A percentile compares a stretch with the other conserved stretches of the same genome.
Evolutionary conservation across 1,139 yeast species (phyloP).

Genomic region (Blastobotrys arbuscula): DNA sequence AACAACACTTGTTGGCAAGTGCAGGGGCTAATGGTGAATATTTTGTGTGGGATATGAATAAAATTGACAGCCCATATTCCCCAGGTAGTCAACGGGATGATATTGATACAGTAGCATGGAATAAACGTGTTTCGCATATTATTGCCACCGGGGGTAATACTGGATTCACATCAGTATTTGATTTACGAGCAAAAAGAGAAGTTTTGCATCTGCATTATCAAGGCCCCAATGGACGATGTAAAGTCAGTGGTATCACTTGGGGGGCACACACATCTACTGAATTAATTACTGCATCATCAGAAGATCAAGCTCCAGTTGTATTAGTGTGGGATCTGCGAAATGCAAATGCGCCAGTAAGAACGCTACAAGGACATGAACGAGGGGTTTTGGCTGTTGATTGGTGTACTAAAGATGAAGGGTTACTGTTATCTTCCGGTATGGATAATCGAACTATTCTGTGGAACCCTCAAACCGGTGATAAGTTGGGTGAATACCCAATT

Average conservation of each 20-base stretch:
- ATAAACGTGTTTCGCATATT: conserved; percentile 75
- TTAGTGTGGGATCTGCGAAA: conserved; percentile 93
- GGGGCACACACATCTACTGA: conserved; percentile 80
- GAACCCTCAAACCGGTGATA: conserved; percentile 66
- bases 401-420: conserved; percentile 77
- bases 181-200: conserved; percentile 78
- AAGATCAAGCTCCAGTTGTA: conserved; percentile 74
- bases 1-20: conserved; percentile 68
- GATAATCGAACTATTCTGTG: conserved; percentile 85
- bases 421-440: conserved; percentile 83
- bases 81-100: conserved; percentile 84
- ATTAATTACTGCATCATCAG: conserved; percentile 80
- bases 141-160: conserved; percentile 83
- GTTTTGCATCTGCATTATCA: conserved; percentile 72
- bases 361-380: conserved; percentile 74
- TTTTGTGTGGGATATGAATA: conserved; percentile 79
- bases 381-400: conserved; percentile 91
- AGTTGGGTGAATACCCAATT: conserved; percentile 83
- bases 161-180: conserved; percentile 92
- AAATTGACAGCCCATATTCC: conserved; percentile 50
- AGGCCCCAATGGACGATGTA: conserved; percentile 54
- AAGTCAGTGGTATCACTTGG: conserved; percentile 55
- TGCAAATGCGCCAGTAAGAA: conserved; percentile 77
- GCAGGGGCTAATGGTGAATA: conserved; percentile 88
- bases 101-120: conserved; percentile 83